Evolutionary conservation across 2,329 filamentous ascomycete species (phyloP).

Genomic region (Fusarium sp.): DNA sequence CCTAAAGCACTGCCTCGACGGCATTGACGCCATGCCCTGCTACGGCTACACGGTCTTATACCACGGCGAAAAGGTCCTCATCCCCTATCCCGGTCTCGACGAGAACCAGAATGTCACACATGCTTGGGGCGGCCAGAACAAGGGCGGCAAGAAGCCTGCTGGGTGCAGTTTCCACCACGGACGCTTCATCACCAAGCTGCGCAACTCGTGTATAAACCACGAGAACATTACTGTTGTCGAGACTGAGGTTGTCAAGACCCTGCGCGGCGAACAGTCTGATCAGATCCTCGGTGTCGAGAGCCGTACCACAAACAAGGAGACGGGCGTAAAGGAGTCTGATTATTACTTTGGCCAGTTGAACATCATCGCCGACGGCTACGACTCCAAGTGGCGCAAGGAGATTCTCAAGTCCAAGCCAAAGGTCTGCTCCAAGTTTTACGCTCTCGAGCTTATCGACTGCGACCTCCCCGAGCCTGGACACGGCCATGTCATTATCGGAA

Average conservation of each 20-base stretch:
- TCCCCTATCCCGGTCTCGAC: slow-evolving; percentile 81
- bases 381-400: slow-evolving; percentile 89
- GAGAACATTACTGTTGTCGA: slow-evolving; percentile 92
- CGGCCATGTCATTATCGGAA: slow-evolving; percentile 89
- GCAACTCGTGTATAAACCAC: slow-evolving; percentile 78
- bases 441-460: slow-evolving; percentile 90
- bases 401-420: slow-evolving; percentile 80
- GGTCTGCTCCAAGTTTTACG: slow-evolving; percentile 97
- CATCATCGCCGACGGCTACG: slow-evolving; percentile 91
- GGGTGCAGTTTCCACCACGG: slow-evolving; percentile 94
- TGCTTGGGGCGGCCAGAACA: slow-evolving; percentile 51
- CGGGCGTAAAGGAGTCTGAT: slow-evolving; percentile 70
- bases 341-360: slow-evolving; percentile 91
- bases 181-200: slow-evolving; percentile 86
- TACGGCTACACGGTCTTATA: slow-evolving; percentile 91
- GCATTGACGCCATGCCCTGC: slow-evolving; percentile 86
- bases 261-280: slow-evolving; percentile 75
- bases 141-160: slow-evolving; percentile 62
- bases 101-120: slow-evolving; percentile 57
- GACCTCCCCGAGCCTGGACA: slow-evolving; percentile 79
- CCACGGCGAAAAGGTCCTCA: slow-evolving; percentile 76
- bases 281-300: slow-evolving; percentile 88
- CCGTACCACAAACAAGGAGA: slow-evolving; percentile 70
- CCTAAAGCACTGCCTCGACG: slow-evolving; percentile 83
- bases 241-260: slow-evolving; percentile 82